phyloP scores from a whole-genome alignment of 2,329 filamentous ascomycete species.

The Akanthomyces dipterigenus region DNA sequence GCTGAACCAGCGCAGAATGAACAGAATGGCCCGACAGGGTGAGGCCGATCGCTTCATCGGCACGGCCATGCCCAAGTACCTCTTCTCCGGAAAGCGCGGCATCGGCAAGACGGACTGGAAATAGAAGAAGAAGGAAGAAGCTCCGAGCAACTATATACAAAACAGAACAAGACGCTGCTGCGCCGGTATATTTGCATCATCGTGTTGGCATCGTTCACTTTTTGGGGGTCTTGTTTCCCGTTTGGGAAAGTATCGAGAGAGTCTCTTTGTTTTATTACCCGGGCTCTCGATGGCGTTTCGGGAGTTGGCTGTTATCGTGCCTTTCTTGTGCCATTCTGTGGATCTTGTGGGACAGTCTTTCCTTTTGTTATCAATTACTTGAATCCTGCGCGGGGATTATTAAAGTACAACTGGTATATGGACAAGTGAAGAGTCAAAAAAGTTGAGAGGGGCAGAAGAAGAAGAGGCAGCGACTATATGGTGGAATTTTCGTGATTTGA shows the following conservation, averaged over 20 bases:
- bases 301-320: conserved; percentile 12
- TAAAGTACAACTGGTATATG: neutral
- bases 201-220: conserved; percentile 3
- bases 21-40: conserved; percentile 93
- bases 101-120: conserved; percentile 81
- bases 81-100: conserved; percentile 86
- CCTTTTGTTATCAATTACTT: conserved; percentile 8
- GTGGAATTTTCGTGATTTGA: conserved; percentile 8
- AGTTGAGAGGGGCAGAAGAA: neutral
- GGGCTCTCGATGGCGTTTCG: conserved; percentile 4
- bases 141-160: neutral
- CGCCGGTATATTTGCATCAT: conserved; percentile 5
- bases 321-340: conserved; percentile 16
- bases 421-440: neutral
- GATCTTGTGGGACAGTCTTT: neutral
- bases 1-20: conserved; percentile 96
- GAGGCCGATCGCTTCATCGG: conserved; percentile 89
- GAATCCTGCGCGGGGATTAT: neutral
- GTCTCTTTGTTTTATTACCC: neutral
- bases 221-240: neutral
- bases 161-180: neutral
- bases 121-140: conserved; percentile 31
- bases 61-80: conserved; percentile 77
- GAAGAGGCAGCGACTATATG: conserved; percentile 3
- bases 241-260: neutral